Base-by-base conservation (phyloP, 257 asterid species). In the Solanum phureja region DNA sequence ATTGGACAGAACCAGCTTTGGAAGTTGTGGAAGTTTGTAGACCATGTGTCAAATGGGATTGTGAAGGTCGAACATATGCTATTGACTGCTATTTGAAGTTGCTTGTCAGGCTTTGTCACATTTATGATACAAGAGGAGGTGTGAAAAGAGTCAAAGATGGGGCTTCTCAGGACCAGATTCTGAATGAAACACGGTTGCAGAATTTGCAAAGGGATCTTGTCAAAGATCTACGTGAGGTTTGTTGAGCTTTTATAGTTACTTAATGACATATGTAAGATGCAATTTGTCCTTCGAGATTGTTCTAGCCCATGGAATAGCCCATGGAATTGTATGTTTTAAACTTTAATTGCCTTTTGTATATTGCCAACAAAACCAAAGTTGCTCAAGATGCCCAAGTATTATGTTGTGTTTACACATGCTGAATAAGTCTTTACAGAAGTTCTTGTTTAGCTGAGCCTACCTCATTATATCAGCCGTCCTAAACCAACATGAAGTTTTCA, bases 1-100 rank as follows among this genome's bases (percentile, higher is more conserved):
- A 95, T 90, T 95, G 98, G 98, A 95, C 98, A 38, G 98, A 95
- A 88, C 94, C 98, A 23, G 98, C 98, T 83, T 85, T 95, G 87
- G 98, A 95, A 90, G 98, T 95, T 87, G 98, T 95, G 88, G 98
- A 95, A 94, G 98, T 95, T 60, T 95, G 98, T 91, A 93, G 95
- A 86, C 98, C 98, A 46, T 95, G 98, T 88, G 95, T 93, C 82
- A 94, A 89, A 89, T 95, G 98, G 98, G 98, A 94, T 86, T 95
- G 98, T 86, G 98, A 93, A 87, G 98, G 98, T 81, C 95, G 98
- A 87, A 94, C 98, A 35, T 95, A 95, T 90, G 98, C 98, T 83
- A 94, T 95, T 86, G 98, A 95, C 94, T 95, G 98, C 90, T 95
- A 95, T 90, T 91, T 95, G 88, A 95, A 95, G 93, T 90, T 95